A percentile compares a stretch with the other conserved stretches of the same genome.
Conservation (phyloP, 78 protist genomes). For the Carpediemonas membranifera region DNA sequence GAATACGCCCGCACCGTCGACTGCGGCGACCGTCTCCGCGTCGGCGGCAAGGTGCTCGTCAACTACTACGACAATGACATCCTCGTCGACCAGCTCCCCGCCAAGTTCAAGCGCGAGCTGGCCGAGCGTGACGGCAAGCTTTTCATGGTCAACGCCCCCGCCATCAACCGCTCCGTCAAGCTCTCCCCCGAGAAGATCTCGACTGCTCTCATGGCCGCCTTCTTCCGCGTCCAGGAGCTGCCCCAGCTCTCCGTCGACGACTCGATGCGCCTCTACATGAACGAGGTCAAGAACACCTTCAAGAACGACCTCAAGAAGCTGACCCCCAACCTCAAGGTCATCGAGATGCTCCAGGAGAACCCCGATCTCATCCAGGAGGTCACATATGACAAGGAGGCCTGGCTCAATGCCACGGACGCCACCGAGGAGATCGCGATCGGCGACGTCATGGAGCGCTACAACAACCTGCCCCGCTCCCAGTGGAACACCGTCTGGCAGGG, state of each 20-base stretch:
- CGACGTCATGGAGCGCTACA: background rate
- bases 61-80: constrained; percentile 22
- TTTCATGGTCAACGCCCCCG: constrained; percentile 49
- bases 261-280: constrained; percentile 38
- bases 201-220: constrained; percentile 29
- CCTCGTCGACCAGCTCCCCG: constrained; percentile 31
- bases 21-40: constrained; percentile 17
- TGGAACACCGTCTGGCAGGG: constrained; percentile 5
- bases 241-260: constrained; percentile 37
- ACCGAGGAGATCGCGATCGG: constrained; percentile 16
- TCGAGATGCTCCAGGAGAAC: constrained; percentile 37
- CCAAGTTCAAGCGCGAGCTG: constrained; percentile 35
- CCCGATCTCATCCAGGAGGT: constrained; percentile 8
- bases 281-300: constrained; percentile 25
- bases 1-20: constrained; percentile 38
- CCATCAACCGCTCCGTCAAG: constrained; percentile 38
- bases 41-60: constrained; percentile 20
- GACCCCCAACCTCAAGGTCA: constrained; percentile 39
- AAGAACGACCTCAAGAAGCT: constrained; percentile 26
- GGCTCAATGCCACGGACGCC: constrained; percentile 6
- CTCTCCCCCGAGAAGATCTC: constrained; percentile 44
- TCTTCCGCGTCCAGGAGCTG: constrained; percentile 46
- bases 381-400: constrained; percentile 27
- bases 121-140: constrained; percentile 40
- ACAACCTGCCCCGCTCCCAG: constrained; percentile 8